Percentiles rank a stretch among this genome's conserved stretches.
Conservation (phyloP, 2,329 filamentous ascomycete species). For the Calonectria leucothoes region DNA sequence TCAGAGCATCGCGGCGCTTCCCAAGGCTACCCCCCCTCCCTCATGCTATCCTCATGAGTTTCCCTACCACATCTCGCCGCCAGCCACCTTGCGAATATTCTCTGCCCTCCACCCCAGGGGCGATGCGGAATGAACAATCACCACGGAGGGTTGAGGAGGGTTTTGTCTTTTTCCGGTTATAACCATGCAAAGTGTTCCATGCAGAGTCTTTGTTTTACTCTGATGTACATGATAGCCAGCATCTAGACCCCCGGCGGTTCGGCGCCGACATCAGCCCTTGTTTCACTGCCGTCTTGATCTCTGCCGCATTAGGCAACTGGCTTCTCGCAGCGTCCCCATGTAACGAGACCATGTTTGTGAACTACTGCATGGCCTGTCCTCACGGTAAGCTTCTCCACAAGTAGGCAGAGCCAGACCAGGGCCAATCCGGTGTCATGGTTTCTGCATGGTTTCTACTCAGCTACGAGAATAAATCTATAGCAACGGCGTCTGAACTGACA, state of each 20-base stretch:
- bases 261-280: constrained; percentile 33
- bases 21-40: constrained; percentile 15
- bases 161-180: background rate
- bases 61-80: constrained; percentile 2
- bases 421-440: constrained; percentile 19
- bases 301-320: constrained; percentile 33
- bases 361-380: constrained; percentile 35
- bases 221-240: constrained; percentile 13
- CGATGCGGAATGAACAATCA: constrained; percentile 9
- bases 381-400: constrained; percentile 35
- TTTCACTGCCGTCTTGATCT: constrained; percentile 21
- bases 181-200: constrained; percentile 13
- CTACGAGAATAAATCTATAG: constrained; percentile 5
- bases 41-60: constrained; percentile 2
- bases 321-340: constrained; percentile 25
- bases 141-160: background rate
- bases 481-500: background rate
- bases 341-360: constrained; percentile 26
- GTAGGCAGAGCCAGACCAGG: constrained; percentile 20
- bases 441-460: constrained; percentile 13
- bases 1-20: constrained; percentile 19
- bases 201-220: constrained; percentile 16
- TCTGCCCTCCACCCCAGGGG: constrained; percentile 1
- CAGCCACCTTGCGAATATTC: constrained; percentile 13
- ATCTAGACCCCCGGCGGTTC: constrained; percentile 37